These are phyloP conservation scores for Jamesozyma lodderae DNA, from an alignment of 805 yeast genomes.

Conservation along the genomic window DNA sequence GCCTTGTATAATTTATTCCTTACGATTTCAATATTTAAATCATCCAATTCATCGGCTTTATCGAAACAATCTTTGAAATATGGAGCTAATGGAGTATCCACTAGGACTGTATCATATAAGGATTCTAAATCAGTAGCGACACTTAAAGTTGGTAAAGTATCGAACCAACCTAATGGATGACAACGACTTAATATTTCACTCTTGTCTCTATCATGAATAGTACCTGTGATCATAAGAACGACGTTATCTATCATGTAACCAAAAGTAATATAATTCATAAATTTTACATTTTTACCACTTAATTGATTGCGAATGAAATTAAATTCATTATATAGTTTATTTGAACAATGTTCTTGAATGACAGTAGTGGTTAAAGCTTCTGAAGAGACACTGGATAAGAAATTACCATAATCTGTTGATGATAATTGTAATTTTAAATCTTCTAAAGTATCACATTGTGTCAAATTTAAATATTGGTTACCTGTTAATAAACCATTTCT, in stretches of 20 bases:
- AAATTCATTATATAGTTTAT: constrained; percentile 73
- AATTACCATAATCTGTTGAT: constrained; percentile 92
- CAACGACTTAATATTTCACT: constrained; percentile 81
- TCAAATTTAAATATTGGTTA: constrained; percentile 80
- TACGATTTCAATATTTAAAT: constrained; percentile 87
- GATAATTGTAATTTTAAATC: constrained; percentile 90
- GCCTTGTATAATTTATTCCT: constrained; percentile 89
- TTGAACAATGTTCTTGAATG: constrained; percentile 72
- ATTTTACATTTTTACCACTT: constrained; percentile 66
- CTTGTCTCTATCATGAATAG: constrained; percentile 89
- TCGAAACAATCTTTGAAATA: constrained; percentile 87
- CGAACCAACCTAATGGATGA: constrained; percentile 98
- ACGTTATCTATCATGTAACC: constrained; percentile 99
- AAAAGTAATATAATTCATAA: constrained; percentile 86
- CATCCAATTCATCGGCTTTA: constrained; percentile 81
- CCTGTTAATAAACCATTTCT: constrained; percentile 69
- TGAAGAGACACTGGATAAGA: constrained; percentile 71
- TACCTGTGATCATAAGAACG: constrained; percentile 91
- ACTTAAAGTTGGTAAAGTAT: constrained; percentile 87
- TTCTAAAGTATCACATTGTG: constrained; percentile 93
- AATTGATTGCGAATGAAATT: constrained; percentile 79
- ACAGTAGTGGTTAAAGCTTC: constrained; percentile 70
- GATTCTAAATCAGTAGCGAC: constrained; percentile 93
- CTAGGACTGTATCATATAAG: constrained; percentile 82
- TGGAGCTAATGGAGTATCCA: constrained; percentile 96